Evolutionary conservation across 2,329 filamentous ascomycete species (phyloP).

Genomic region (Cercospora nicotianae): DNA sequence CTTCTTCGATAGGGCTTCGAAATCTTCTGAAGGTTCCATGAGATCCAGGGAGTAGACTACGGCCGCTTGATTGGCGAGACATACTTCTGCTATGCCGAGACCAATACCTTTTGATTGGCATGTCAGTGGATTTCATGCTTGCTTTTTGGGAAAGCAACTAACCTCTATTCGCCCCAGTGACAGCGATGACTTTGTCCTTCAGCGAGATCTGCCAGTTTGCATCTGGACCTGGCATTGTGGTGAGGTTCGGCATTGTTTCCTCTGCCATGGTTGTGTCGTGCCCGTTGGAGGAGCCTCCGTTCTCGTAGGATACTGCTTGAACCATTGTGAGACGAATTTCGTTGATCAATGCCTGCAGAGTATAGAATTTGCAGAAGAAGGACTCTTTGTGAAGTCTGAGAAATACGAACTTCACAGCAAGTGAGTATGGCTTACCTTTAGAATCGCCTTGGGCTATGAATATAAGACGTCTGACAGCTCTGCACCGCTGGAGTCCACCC

Average conservation of each 20-base stretch:
- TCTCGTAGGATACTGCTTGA: slow-evolving; percentile 28
- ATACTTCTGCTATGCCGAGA: slow-evolving; percentile 37
- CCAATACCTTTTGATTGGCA: slow-evolving; percentile 27
- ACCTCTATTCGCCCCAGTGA: slow-evolving; percentile 39
- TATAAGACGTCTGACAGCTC: not conserved
- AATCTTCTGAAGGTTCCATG: slow-evolving; percentile 36
- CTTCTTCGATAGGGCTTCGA: slow-evolving; percentile 31
- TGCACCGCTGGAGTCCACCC: not conserved
- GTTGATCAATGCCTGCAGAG: not conserved
- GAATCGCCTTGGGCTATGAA: not conserved
- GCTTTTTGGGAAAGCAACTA: not conserved
- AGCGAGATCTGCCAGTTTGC: slow-evolving; percentile 50
- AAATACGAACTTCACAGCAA: not conserved
- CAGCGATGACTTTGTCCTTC: slow-evolving; percentile 45
- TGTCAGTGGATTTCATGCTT: not conserved
- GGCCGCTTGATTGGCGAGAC: slow-evolving; percentile 34
- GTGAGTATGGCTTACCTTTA: not conserved
- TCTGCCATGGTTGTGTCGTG: slow-evolving; percentile 19
- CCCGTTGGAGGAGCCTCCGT: slow-evolving; percentile 26
- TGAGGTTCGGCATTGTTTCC: slow-evolving; percentile 38
- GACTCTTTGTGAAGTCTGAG: not conserved
- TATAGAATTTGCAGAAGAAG: not conserved
- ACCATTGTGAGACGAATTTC: slow-evolving; percentile 24
- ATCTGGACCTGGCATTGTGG: slow-evolving; percentile 46
- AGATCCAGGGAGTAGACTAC: slow-evolving; percentile 36